Evolutionary conservation across 768 basidiomycete species (phyloP), one percentile per base, ranked within the genome.

Genomic region (Mycena olivaceomarginata): DNA sequence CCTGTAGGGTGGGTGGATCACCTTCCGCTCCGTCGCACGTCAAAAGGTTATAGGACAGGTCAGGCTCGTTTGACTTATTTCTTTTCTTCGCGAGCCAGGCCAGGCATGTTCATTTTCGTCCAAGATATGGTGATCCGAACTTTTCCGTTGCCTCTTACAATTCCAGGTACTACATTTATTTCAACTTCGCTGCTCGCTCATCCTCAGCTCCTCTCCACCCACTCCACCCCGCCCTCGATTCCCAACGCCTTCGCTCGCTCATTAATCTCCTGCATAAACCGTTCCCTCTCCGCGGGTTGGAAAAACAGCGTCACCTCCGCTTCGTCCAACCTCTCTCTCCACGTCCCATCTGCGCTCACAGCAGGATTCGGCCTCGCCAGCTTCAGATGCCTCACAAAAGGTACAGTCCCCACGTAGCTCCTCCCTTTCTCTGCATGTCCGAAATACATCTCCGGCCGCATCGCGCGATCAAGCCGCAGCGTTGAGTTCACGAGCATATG

Each of bases 391-490:
- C 70, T 41, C 13, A 66, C 18, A 31, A 76, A 76, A 0, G 75
- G 75, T 31, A 76, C 75, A n/a, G 65, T 76, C 45, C 57, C 69
- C 10, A 71, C 75, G n/a, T 71, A 76, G 70, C 69, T 67, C 37
- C 65, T 16, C 56, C 18, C 15, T 16, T 71, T 56, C 16, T 63
- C 69, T 8, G 69, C 63, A 51, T 71, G 65, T 13, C 75, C 75
- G 46, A 76, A 76, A 48, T 76, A 69, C 6, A 60, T 72, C 0
- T 71, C 18, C 6, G 65, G 74, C 43, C 74, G 74, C 74, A 75
- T 75, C 11, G 48, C 11, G 8, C 31, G n/a, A 45, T 76, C 75
- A 1, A 76, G 22, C 75, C 70, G 63, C 11, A 76, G 56, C 22
- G 75, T 76, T 4, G 75, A 76, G 39, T 76, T 76, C 22, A 59